Percentiles rank a stretch among this genome's conserved stretches.
Evolutionary conservation across 495 filamentous ascomycete species (phyloP).

Genomic region (Hypoxylon intermedium): DNA sequence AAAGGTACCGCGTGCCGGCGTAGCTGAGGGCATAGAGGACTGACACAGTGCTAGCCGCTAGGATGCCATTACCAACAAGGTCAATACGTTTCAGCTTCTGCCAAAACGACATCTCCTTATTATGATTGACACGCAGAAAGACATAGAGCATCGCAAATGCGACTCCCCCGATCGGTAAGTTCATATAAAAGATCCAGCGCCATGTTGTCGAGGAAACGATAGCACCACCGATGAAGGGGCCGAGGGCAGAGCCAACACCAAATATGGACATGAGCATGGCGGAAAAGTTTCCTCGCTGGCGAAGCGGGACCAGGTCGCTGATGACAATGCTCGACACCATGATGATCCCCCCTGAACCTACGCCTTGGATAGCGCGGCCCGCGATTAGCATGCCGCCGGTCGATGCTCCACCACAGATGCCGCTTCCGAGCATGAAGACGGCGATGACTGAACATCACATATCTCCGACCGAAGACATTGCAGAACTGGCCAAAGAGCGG

Average conservation of each 20-base stretch:
- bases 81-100: constrained; percentile 39
- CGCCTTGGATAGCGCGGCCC: constrained; percentile 75
- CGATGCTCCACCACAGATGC: constrained; percentile 42
- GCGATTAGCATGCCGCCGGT: constrained; percentile 66
- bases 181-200: constrained; percentile 50
- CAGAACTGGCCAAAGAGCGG: constrained; percentile 42
- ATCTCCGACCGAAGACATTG: constrained; percentile 56
- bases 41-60: constrained; percentile 34
- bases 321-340: constrained; percentile 76
- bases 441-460: constrained; percentile 39
- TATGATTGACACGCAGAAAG: constrained; percentile 38
- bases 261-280: constrained; percentile 62
- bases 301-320: constrained; percentile 73
- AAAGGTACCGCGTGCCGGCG: constrained; percentile 31
- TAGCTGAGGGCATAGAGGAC: constrained; percentile 40
- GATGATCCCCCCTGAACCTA: constrained; percentile 76
- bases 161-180: constrained; percentile 41
- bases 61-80: constrained; percentile 41
- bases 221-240: constrained; percentile 73
- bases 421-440: constrained; percentile 47
- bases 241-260: constrained; percentile 68
- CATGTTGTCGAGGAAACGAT: constrained; percentile 58
- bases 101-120: constrained; percentile 10
- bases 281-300: constrained; percentile 61
- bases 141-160: constrained; percentile 26